These are phyloP conservation scores for Suillus occidentalis DNA, from an alignment of 768 basidiomycete genomes.

Conservation along the genomic window DNA sequence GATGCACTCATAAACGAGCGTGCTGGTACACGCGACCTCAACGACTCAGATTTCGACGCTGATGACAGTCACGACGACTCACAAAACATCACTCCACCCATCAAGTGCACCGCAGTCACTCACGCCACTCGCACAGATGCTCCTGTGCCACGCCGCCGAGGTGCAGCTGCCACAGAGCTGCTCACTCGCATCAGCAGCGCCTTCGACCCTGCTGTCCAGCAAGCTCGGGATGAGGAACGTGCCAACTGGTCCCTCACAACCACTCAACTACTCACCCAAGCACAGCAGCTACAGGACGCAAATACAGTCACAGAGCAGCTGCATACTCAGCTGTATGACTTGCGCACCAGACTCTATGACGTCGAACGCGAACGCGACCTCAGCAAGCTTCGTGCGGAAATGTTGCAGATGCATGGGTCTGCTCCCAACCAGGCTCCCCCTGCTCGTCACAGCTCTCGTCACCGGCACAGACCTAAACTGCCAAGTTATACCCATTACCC, in stretches of 20 bases:
- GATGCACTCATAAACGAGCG: conserved; percentile 26
- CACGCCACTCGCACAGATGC: conserved; percentile 3
- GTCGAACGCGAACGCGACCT: no score
- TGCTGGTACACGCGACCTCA: conserved; percentile 21
- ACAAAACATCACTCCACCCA: not conserved
- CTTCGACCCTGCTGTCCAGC: conserved; percentile 27
- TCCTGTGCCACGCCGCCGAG: conserved; percentile 9
- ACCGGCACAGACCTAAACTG: not conserved
- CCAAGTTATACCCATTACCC: not conserved
- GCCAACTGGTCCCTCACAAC: conserved; percentile 22
- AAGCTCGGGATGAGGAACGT: conserved; percentile 23
- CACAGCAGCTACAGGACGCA: conserved; percentile 28
- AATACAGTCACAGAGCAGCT: conserved; percentile 22
- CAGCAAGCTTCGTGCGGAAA: no score
- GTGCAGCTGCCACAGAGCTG: conserved; percentile 20
- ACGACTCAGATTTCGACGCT: conserved; percentile 18
- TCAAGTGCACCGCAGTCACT: conserved; percentile 6
- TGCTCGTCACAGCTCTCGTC: no score
- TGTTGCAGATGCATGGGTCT: no score
- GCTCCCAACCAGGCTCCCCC: no score
- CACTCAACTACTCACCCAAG: conserved; percentile 24
- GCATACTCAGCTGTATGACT: conserved; percentile 1
- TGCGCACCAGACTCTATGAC: no score
- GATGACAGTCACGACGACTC: not conserved
- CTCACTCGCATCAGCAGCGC: conserved; percentile 18